phyloP scores from a whole-genome alignment of 164 flowering plant species.

The Platanus orientalis region DNA sequence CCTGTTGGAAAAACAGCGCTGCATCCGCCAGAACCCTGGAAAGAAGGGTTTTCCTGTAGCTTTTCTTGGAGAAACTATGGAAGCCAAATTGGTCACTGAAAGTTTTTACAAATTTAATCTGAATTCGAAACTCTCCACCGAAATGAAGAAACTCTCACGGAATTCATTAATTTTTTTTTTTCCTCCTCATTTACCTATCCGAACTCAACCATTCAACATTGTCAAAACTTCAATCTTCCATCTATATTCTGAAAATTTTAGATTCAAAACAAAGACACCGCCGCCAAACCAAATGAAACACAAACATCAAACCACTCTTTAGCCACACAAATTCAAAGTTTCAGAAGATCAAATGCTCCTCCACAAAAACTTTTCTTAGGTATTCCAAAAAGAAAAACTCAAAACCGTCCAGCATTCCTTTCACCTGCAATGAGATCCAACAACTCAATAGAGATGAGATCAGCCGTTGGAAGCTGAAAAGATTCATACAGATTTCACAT shows the following conservation, averaged over 20 bases:
- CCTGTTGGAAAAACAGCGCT: too few species aligned
- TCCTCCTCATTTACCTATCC: background rate
- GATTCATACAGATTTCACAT: background rate
- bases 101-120: background rate
- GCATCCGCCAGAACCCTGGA: background rate
- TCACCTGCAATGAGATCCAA: background rate
- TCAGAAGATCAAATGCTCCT: slow-evolving; percentile 14
- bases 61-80: background rate
- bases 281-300: background rate
- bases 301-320: background rate
- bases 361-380: background rate
- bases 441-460: too few species aligned
- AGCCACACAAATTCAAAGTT: background rate
- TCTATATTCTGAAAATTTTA: background rate
- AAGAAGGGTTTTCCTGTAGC: background rate
- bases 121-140: background rate
- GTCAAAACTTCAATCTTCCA: background rate
- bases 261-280: background rate
- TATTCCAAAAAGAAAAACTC: background rate
- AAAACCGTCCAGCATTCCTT: slow-evolving; percentile 5
- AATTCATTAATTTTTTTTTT: background rate
- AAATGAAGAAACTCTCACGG: background rate
- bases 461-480: too few species aligned
- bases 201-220: background rate
- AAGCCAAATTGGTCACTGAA: background rate